A percentile compares a stretch with the other conserved stretches of the same genome.
Conservation (phyloP, 495 filamentous ascomycete genomes). For the Neurospora sp. region DNA sequence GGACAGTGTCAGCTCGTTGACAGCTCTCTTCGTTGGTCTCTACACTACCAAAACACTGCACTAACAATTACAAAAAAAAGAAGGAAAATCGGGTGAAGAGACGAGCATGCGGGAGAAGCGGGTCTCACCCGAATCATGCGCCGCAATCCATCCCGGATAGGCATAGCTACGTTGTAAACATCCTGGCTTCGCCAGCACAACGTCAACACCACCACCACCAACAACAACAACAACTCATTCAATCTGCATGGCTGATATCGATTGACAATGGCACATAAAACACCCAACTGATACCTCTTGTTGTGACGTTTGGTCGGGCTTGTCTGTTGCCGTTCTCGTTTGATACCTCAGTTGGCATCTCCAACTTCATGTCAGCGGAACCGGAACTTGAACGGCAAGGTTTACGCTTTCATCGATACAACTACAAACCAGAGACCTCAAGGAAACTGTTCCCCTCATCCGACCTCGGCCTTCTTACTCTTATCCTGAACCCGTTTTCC, state of each 20-base stretch:
- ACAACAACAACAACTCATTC: neutral
- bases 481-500: neutral
- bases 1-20: neutral
- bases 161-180: neutral
- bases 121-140: constrained; percentile 11
- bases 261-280: neutral
- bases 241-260: neutral
- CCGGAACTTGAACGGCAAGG: too few species aligned
- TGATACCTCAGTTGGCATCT: neutral
- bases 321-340: neutral
- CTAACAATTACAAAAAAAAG: neutral
- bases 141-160: neutral
- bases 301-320: neutral
- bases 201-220: neutral
- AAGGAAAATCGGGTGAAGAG: constrained; percentile 21
- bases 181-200: too few species aligned
- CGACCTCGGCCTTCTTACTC: neutral
- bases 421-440: neutral
- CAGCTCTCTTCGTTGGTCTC: neutral
- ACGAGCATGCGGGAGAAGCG: constrained; percentile 22
- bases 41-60: neutral
- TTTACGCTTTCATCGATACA: neutral
- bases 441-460: neutral
- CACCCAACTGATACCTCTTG: neutral
- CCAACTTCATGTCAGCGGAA: neutral